Evolutionary conservation across 345 rosid genomes (phyloP).

Genomic region (Citrus maxima): DNA sequence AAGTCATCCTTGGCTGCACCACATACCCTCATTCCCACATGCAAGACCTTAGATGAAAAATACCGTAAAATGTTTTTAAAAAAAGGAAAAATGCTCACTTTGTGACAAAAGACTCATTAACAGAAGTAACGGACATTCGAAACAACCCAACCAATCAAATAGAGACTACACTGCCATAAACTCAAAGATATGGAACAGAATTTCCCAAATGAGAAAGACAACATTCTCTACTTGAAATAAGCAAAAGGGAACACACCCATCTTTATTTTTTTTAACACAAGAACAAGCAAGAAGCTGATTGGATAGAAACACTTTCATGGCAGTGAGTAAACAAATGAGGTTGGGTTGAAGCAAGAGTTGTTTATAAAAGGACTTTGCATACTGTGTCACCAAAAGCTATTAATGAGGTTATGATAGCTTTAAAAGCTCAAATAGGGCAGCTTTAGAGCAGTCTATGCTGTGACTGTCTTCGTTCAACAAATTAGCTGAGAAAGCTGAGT

Average conservation of each 20-base stretch:
- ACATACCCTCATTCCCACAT: constrained; percentile 45
- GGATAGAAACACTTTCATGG: constrained; percentile 20
- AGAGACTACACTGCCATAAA: not conserved
- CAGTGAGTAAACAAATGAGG: constrained; percentile 29
- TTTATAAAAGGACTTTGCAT: constrained; percentile 5
- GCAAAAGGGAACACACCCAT: constrained; percentile 2
- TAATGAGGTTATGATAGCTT: constrained; percentile 1
- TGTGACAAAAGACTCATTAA: not conserved
- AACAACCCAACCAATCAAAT: constrained; percentile 10
- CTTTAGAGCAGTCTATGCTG: constrained; percentile 13
- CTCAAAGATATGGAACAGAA: not conserved
- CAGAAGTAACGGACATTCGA: not conserved
- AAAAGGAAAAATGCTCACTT: no score
- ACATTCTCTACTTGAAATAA: constrained; percentile 8
- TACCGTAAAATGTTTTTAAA: not conserved
- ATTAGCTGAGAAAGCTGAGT: constrained; percentile 13
- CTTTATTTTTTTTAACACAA: constrained; percentile 2
- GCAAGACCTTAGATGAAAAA: constrained; percentile 53
- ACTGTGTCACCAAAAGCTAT: not conserved
- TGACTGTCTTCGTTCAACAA: not conserved
- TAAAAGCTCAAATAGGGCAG: constrained; percentile 12
- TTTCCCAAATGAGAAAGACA: constrained; percentile 33
- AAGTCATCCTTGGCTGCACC: constrained; percentile 88
- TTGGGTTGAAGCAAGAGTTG: constrained; percentile 11
- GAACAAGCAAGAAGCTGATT: constrained; percentile 26